These are phyloP conservation scores for Centrapalus pauciflorus DNA, from an alignment of 129 eudicot genomes.

Conservation along the genomic window DNA sequence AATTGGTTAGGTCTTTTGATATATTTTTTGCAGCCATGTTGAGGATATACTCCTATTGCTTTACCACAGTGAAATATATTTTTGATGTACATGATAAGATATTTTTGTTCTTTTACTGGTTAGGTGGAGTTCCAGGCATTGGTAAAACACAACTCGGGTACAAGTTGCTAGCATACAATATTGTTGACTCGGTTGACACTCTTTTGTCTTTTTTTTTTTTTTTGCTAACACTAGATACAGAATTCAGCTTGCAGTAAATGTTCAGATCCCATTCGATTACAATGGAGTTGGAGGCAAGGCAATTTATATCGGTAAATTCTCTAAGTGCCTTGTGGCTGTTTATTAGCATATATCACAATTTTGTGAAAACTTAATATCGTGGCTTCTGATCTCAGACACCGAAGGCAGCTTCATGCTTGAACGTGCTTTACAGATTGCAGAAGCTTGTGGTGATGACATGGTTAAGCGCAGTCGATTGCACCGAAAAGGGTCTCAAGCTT, in stretches of 20 bases:
- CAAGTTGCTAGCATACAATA: not conserved
- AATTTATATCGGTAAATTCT: slow-evolving; percentile 59
- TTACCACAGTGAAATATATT: too few species aligned
- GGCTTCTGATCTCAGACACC: slow-evolving; percentile 54
- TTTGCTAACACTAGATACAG: slow-evolving; percentile 37
- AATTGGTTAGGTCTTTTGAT: slow-evolving; percentile 44
- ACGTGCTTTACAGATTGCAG: slow-evolving; percentile 91
- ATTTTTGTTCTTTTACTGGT: not conserved
- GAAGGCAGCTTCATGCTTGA: slow-evolving; percentile 99
- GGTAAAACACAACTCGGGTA: slow-evolving; percentile 99
- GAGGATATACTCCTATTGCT: not conserved
- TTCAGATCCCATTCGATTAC: slow-evolving; percentile 75
- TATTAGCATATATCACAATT: not conserved
- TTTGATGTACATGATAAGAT: not conserved
- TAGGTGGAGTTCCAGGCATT: slow-evolving; percentile 99
- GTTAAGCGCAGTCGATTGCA: slow-evolving; percentile 41
- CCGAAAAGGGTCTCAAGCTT: slow-evolving; percentile 36
- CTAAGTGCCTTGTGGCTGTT: not conserved
- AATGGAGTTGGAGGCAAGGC: slow-evolving; percentile 94
- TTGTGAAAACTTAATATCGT: slow-evolving; percentile 1
- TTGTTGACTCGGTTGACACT: not conserved
- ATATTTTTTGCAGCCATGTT: not conserved
- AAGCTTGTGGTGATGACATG: slow-evolving; percentile 78
- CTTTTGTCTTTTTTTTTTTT: not conserved
- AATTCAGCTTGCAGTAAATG: slow-evolving; percentile 94